These are phyloP conservation scores for Amaranthus palmeri DNA, from an alignment of 148 eudicot genomes.

Conservation along the genomic window DNA sequence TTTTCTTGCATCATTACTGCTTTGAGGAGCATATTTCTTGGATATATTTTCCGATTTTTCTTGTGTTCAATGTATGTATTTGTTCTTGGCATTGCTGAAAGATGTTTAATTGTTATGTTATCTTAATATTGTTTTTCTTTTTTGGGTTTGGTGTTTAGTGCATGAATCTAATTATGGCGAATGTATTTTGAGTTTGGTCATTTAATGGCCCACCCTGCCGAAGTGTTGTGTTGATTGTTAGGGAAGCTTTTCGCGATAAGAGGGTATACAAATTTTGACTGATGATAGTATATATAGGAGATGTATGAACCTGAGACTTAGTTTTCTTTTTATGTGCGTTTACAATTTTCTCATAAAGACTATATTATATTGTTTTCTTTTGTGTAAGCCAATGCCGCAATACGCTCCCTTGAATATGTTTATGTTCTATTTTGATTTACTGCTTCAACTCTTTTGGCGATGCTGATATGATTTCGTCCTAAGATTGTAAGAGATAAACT, in stretches of 20 bases:
- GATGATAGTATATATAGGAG: too few relatives aligned
- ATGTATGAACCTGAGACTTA: too few relatives aligned
- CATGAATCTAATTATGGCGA: background rate
- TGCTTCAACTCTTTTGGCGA: background rate
- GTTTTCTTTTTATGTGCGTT: too few relatives aligned
- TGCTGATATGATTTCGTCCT: background rate
- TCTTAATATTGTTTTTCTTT: background rate
- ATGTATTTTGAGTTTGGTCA: too few relatives aligned
- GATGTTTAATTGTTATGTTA: background rate
- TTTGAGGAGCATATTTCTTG: background rate
- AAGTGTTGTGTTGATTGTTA: background rate
- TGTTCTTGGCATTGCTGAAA: background rate
- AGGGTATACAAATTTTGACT: background rate
- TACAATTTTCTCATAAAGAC: too few relatives aligned
- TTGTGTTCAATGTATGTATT: background rate
- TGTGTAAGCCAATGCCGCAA: background rate
- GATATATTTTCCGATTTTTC: background rate
- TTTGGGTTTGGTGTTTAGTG: background rate
- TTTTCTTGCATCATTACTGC: background rate
- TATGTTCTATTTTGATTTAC: background rate
- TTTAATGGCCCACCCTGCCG: background rate
- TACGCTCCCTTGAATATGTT: background rate
- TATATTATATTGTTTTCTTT: background rate
- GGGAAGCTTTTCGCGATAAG: background rate
- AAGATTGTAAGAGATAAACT: background rate